Evolutionary conservation across 352 stramenopile genomes (phyloP).

Genomic region (Phytopythium chamaehyphon): DNA sequence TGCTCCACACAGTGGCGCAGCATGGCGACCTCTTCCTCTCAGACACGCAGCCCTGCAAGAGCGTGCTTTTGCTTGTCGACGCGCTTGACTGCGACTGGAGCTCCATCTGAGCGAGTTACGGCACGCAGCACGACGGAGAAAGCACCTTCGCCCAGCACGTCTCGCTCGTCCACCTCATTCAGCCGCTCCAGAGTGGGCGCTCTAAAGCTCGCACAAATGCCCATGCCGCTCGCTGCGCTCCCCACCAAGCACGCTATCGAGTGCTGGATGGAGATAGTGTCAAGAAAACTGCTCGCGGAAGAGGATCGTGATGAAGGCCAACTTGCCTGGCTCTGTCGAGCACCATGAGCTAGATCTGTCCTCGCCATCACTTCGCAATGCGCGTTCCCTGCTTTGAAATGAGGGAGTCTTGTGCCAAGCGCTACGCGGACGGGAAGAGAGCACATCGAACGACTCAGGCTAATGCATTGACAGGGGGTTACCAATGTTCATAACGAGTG

Average conservation of each 20-base stretch:
- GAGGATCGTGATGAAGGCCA: no score
- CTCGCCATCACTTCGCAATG: no score
- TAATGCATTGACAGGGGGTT: conserved; percentile 1
- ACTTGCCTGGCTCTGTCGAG: no score
- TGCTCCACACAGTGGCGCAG: conserved; percentile 45
- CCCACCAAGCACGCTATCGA: no score
- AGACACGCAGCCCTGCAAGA: conserved; percentile 11
- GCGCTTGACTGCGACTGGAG: conserved; percentile 54
- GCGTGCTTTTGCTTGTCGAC: conserved; percentile 34
- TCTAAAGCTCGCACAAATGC: conserved; percentile 35
- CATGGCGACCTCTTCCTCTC: conserved; percentile 48
- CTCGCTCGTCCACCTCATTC: conserved; percentile 43
- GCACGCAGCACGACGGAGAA: conserved; percentile 49
- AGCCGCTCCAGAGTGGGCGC: conserved; percentile 22
- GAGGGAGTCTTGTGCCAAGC: no score
- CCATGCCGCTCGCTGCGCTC: conserved; percentile 19
- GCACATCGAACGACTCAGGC: not conserved
- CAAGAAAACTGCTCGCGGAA: no score
- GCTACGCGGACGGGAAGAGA: no score
- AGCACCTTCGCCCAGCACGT: conserved; percentile 39
- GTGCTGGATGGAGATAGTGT: no score
- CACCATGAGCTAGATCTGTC: no score
- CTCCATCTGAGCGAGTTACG: conserved; percentile 24
- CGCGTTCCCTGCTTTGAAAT: no score
- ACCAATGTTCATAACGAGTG: not conserved